Conservation (phyloP, 139 green algal species). For the Asterochloris sp. region DNA sequence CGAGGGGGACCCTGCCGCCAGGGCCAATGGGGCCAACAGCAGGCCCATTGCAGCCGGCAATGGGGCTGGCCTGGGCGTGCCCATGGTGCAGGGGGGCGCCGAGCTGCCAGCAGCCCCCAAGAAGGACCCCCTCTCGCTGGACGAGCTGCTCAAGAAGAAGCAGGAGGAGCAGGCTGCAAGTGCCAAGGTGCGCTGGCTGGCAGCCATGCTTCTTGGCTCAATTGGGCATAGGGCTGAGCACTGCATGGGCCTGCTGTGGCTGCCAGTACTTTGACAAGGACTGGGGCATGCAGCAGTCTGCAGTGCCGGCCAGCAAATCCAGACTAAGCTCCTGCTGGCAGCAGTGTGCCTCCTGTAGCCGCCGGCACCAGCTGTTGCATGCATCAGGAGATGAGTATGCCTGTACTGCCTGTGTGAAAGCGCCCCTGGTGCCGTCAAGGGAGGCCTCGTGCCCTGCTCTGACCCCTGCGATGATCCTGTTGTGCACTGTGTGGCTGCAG, state of each 20-base stretch:
- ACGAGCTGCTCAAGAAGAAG: constrained; percentile 85
- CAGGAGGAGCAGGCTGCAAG: constrained; percentile 68
- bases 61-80: neutral
- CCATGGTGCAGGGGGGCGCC: neutral
- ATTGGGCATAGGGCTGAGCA: too few relatives aligned
- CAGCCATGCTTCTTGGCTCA: too few relatives aligned
- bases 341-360: too few relatives aligned
- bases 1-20: neutral
- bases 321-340: too few relatives aligned
- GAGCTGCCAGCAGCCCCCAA: neutral
- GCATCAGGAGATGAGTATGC: neutral
- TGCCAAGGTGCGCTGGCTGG: constrained; percentile 54
- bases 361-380: neutral
- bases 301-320: too few relatives aligned
- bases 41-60: neutral
- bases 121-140: constrained; percentile 80
- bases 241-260: neutral
- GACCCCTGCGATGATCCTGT: too few relatives aligned
- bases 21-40: constrained; percentile 1
- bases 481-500: constrained; percentile 25
- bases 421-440: neutral
- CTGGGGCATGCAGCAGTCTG: neutral
- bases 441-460: neutral
- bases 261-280: neutral
- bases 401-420: neutral